Evolutionary conservation across 805 yeast species (phyloP).

Genomic region (Debaryomyces maramus): DNA sequence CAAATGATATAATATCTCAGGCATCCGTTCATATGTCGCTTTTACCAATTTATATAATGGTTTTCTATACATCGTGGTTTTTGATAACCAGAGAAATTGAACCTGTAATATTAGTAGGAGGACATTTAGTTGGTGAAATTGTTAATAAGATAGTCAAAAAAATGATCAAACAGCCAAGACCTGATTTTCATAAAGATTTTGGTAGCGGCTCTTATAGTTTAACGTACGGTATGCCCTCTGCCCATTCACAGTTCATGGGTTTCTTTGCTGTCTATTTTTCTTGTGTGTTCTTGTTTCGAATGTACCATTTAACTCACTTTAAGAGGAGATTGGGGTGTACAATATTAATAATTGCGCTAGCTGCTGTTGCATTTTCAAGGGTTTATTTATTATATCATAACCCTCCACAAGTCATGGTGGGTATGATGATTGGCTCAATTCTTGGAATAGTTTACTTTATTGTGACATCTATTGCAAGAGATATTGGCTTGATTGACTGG

Average conservation of each 20-base stretch:
- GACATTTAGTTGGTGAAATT: slow-evolving; percentile 79
- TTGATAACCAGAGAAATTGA: slow-evolving; percentile 80
- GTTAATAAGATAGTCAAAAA: slow-evolving; percentile 68
- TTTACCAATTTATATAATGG: slow-evolving; percentile 74
- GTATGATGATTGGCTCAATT: slow-evolving; percentile 60
- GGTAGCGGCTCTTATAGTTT: slow-evolving; percentile 48
- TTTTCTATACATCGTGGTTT: slow-evolving; percentile 83
- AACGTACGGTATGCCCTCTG: slow-evolving; percentile 94
- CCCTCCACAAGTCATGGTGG: slow-evolving; percentile 69
- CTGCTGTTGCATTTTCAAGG: slow-evolving; percentile 64
- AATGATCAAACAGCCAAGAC: slow-evolving; percentile 70
- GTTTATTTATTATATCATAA: slow-evolving; percentile 80
- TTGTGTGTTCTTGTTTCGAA: slow-evolving; percentile 47
- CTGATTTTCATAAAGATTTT: slow-evolving; percentile 51
- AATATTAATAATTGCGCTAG: slow-evolving; percentile 25
- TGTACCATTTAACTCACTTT: slow-evolving; percentile 21
- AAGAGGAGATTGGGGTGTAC: slow-evolving; percentile 31
- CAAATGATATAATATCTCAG: slow-evolving; percentile 59
- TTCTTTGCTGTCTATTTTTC: slow-evolving; percentile 63
- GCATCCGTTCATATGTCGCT: slow-evolving; percentile 72
- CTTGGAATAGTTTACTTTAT: slow-evolving; percentile 61
- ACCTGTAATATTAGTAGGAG: slow-evolving; percentile 78
- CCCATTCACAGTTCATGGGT: slow-evolving; percentile 96
- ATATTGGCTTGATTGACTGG: slow-evolving; percentile 67
- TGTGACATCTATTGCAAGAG: slow-evolving; percentile 55